Base-by-base conservation (phyloP, 371 early-diverging fungal species). In the Capillidium rhysosporum region DNA sequence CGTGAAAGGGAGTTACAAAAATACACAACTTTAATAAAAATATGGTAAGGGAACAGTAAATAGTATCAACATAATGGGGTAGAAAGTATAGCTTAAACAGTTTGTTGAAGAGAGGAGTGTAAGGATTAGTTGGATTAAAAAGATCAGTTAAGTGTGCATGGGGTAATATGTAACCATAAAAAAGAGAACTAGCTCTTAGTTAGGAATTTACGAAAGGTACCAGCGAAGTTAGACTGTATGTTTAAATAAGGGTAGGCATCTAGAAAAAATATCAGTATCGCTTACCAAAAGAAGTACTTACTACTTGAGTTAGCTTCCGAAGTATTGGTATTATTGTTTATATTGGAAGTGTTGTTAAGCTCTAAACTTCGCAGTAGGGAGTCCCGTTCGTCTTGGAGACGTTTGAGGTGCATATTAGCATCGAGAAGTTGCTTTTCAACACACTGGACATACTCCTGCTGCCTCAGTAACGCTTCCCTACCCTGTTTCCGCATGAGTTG, bases 361-460 rank as follows among this genome's bases (percentile, higher is more conserved):
- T 45, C 25, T 16, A 48, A 5, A 8, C 5, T 8, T 31, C 48
- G 12, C 23, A 48, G 23, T 24, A 48, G 18, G 8, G 12, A 14
- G 23, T 48, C 48, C 34, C 48, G 10, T 23, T 48, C 48, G 23
- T 48, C 48, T 48, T 48, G 48, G 10, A 48, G 18, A 8, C 26
- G 18, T 1, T 48, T 48, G 10, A 48, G 18, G 24, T 48, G 48
- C 48, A 48, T 29, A 16, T 48, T 48, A 16, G 24, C 23, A 23
- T 48, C 30, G 21, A 48, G 23, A 26, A 49, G 34, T 49, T 49
- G 28, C 51, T 49, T 49, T 31, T 49, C 51, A 31, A 49, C 51
- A 10, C 8, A 18, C 25, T 49, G 51, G 7, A 49, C 25, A 31
- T 49, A 26, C 34, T 34, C 51, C 25, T 49, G 51, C 21, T 49